phyloP scores from a whole-genome alignment of 352 stramenopile genomes.

The Phytophthora colocasiae region DNA sequence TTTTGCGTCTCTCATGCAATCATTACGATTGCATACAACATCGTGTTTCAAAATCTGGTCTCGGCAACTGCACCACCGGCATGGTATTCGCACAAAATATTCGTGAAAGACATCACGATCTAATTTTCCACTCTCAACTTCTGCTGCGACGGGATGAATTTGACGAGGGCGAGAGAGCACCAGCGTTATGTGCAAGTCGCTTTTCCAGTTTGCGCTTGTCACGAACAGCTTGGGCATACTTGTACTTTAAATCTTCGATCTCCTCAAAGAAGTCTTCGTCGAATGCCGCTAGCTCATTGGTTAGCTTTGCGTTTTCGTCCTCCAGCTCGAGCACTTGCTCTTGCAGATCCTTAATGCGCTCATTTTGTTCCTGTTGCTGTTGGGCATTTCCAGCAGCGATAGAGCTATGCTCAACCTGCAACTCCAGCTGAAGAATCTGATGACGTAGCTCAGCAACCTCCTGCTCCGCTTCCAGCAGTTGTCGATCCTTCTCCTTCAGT shows the following conservation, averaged over 20 bases:
- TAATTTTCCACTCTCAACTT: slow-evolving; percentile 6
- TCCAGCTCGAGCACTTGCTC: slow-evolving; percentile 51
- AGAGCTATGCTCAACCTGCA: slow-evolving; percentile 23
- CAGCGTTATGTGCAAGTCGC: slow-evolving; percentile 22
- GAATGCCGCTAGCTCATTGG: slow-evolving; percentile 89
- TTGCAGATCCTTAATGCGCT: slow-evolving; percentile 49
- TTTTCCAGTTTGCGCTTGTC: slow-evolving; percentile 77
- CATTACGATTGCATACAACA: no score
- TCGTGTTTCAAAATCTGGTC: no score
- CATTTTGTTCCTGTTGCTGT: slow-evolving; percentile 11
- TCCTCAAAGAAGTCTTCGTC: slow-evolving; percentile 96
- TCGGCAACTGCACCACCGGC: no score
- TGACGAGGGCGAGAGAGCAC: slow-evolving; percentile 14
- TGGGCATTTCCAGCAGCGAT: slow-evolving; percentile 8
- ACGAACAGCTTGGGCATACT: slow-evolving; percentile 89
- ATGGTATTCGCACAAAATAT: no score
- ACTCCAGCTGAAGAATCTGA: slow-evolving; percentile 31
- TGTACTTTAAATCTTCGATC: slow-evolving; percentile 96
- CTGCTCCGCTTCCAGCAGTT: slow-evolving; percentile 26
- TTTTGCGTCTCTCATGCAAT: no score
- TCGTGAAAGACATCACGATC: no score
- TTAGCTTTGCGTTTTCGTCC: slow-evolving; percentile 78
- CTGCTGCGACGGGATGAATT: slow-evolving; percentile 22
- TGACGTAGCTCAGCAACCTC: slow-evolving; percentile 25
- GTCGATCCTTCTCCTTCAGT: slow-evolving; percentile 35